Evolutionary conservation across 108 stramenopile species (phyloP), one percentile per base, ranked within the genome.

Genomic region (Cyclotella cryptica): DNA sequence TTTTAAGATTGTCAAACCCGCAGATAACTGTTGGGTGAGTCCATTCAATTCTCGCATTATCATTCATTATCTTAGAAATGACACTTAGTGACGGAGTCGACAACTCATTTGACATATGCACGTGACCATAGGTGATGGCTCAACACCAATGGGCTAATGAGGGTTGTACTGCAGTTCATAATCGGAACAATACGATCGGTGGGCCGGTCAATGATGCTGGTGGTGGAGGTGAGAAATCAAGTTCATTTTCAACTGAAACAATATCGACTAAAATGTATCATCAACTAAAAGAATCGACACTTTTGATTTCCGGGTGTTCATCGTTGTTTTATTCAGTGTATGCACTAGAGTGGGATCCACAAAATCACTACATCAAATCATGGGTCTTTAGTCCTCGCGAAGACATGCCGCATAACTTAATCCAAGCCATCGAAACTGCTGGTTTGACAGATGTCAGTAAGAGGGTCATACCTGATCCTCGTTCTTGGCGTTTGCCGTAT

Each of bases 81-180:
- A 51, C n/a, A 19, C 49, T 19, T 8, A 51, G 3, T 19, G 19
- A 19, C 17, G n/a, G n/a, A n/a, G n/a, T n/a, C n/a, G n/a, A n/a
- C n/a, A n/a, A n/a, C n/a, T n/a, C n/a, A n/a, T n/a, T n/a, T 19
- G 49, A 51, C 49, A 8, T 51, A 17, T 8, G 3, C 19, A 19
- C n/a, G 19, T 51, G 6, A 8, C 8, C 4, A 35, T 9, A 58
- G 57, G 57, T 68, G 0, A 93, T 92, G 79, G 93, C 92, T 42
- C 90, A 85, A n/a, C 91, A 97, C 81, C 96, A 97, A 82, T 97
- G 96, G 96, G 78, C 89, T n/a, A 97, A 97, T 78, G 93, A 97
- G 70, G 96, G 96, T 26, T 97, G 96, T 74, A 94, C 95, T 13
- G 92, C 90, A 12, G 87, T 94, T 12, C 84, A 86, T 53, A 61